Evolutionary conservation across 306 rosid species (phyloP).

Genomic region (Rosa multiflora): DNA sequence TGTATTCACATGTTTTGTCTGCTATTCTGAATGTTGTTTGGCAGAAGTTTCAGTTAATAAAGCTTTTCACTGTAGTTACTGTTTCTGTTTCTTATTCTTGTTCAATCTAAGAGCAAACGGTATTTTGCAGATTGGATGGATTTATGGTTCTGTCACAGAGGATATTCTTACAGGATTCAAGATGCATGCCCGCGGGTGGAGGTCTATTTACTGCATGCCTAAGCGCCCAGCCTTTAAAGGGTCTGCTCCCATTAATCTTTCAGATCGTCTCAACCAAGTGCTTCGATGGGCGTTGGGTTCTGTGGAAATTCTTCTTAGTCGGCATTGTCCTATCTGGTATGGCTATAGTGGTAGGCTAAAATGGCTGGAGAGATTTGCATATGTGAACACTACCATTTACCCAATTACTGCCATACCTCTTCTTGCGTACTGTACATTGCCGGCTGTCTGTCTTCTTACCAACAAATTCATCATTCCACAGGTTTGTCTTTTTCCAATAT

Average conservation of each 20-base stretch:
- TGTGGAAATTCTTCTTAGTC: slow-evolving; percentile 88
- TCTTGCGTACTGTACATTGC: slow-evolving; percentile 86
- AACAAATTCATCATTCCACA: slow-evolving; percentile 98
- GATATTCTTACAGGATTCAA: slow-evolving; percentile 99
- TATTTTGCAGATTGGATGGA: slow-evolving; percentile 90
- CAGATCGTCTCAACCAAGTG: slow-evolving; percentile 97
- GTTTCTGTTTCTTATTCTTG: neutral
- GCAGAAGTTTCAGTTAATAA: neutral
- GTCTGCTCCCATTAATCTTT: slow-evolving; percentile 97
- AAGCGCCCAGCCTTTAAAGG: slow-evolving; percentile 92
- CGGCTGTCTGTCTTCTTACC: slow-evolving; percentile 93
- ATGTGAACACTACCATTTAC: slow-evolving; percentile 94
- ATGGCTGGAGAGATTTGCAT: slow-evolving; percentile 94
- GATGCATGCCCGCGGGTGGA: slow-evolving; percentile 99
- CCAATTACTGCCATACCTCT: slow-evolving; percentile 93
- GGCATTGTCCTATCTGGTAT: slow-evolving; percentile 98
- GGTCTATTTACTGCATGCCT: slow-evolving; percentile 94
- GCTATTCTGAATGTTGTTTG: neutral
- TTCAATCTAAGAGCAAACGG: neutral
- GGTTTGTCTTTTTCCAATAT: slow-evolving; percentile 46
- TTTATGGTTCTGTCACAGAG: slow-evolving; percentile 97
- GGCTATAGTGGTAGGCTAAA: slow-evolving; percentile 92
- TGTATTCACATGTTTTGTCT: neutral
- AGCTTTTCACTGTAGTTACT: neutral
- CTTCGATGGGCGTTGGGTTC: slow-evolving; percentile 98